Evolutionary conservation across 352 stramenopile genomes (phyloP).

Genomic region (Pythium insidiosum): DNA sequence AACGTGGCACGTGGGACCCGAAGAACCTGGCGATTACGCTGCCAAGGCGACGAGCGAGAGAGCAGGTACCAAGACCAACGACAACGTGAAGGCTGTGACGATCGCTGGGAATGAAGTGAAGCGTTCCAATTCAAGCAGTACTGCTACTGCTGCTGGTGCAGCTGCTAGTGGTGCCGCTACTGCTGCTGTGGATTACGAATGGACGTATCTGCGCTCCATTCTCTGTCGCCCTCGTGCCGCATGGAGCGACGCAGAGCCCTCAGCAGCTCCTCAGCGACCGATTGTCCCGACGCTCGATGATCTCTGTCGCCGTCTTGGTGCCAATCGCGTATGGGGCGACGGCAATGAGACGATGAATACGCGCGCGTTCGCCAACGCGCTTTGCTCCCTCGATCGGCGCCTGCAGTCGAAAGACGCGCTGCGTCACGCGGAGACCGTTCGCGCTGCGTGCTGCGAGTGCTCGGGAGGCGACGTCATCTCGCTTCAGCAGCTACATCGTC

Average conservation of each 20-base stretch:
- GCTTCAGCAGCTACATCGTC: background rate
- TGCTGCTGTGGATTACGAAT: background rate
- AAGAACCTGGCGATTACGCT: conserved; percentile 4
- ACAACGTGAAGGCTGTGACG: background rate
- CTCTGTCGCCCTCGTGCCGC: conserved; percentile 3
- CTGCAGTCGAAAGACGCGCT: conserved; percentile 26
- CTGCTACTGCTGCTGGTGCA: background rate
- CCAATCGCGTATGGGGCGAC: conserved; percentile 50
- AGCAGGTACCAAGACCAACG: background rate
- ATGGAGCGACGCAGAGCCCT: too few species aligned
- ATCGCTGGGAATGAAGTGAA: too few species aligned
- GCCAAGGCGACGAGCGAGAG: background rate
- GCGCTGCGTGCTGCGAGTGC: conserved; percentile 6
- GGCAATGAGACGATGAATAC: conserved; percentile 53
- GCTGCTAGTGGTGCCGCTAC: background rate
- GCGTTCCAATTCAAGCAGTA: too few species aligned
- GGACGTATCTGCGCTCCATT: conserved; percentile 6
- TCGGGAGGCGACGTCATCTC: background rate
- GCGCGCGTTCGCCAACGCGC: conserved; percentile 33
- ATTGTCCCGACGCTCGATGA: conserved; percentile 37
- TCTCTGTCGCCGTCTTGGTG: conserved; percentile 34
- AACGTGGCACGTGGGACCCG: conserved; percentile 37
- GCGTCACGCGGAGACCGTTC: conserved; percentile 17
- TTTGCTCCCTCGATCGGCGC: conserved; percentile 29
- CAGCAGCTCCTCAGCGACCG: too few species aligned